phyloP scores from a whole-genome alignment of 2,329 filamentous ascomycete species.

The Paramyrothecium roridum region DNA sequence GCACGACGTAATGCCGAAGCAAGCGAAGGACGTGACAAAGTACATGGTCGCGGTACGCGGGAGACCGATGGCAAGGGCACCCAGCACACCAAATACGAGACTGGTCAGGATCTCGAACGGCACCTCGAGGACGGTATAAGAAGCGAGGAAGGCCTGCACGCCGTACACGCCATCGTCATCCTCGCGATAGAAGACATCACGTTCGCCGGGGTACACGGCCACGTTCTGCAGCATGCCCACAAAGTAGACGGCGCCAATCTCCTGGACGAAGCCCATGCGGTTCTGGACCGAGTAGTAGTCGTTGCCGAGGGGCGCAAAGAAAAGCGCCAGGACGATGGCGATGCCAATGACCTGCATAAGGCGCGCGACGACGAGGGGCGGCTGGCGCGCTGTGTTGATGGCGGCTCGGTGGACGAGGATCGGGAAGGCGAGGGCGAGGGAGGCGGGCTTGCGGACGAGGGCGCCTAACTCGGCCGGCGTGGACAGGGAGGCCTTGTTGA shows the following conservation, averaged over 20 bases:
- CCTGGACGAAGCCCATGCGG: conserved; percentile 69
- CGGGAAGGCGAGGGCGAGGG: conserved; percentile 61
- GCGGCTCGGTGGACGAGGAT: conserved; percentile 64
- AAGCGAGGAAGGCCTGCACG: conserved; percentile 66
- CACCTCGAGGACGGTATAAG: conserved; percentile 67
- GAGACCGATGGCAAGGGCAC: conserved; percentile 62
- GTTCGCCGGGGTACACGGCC: conserved; percentile 67
- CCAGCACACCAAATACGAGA: conserved; percentile 63
- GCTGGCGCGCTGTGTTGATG: conserved; percentile 68
- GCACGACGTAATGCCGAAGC: conserved; percentile 70
- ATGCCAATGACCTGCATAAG: conserved; percentile 66
- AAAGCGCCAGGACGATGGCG: conserved; percentile 60
- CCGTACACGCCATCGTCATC: conserved; percentile 71
- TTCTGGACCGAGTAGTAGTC: conserved; percentile 71
- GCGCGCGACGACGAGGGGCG: conserved; percentile 60
- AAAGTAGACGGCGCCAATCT: conserved; percentile 69
- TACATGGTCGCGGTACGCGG: conserved; percentile 61
- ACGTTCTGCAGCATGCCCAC: conserved; percentile 80
- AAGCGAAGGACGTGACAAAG: conserved; percentile 65
- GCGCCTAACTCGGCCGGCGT: conserved; percentile 71
- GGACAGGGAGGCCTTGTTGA: conserved; percentile 46
- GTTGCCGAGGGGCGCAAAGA: conserved; percentile 68
- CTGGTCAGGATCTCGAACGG: conserved; percentile 68
- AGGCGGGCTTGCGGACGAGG: conserved; percentile 59
- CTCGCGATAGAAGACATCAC: conserved; percentile 75